Percentiles rank a stretch among this genome's conserved stretches.
Evolutionary conservation across 108 stramenopile species (phyloP).

Genomic region (Stephanodiscus triporus): DNA sequence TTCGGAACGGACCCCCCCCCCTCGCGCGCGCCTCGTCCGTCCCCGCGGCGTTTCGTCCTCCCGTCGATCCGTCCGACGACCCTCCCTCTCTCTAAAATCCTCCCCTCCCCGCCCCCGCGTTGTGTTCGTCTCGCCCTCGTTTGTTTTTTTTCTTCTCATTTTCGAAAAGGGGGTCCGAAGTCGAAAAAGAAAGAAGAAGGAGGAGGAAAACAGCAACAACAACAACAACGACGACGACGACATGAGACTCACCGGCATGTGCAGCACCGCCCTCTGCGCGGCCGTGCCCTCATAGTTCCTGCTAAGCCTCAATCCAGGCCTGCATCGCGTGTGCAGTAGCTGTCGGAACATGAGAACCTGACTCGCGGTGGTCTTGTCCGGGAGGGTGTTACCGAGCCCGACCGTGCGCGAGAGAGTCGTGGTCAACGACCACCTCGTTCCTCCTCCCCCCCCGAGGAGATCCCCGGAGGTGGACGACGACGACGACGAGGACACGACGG

Average conservation of each 20-base stretch:
- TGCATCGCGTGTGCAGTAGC: constrained; percentile 82
- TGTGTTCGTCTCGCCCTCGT: too few relatives aligned
- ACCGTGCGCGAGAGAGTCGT: constrained; percentile 29
- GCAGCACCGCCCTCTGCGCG: constrained; percentile 80
- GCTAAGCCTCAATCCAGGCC: constrained; percentile 75
- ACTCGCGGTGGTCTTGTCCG: constrained; percentile 85
- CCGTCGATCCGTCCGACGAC: too few relatives aligned
- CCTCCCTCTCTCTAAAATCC: too few relatives aligned
- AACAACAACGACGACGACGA: neutral
- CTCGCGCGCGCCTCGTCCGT: too few relatives aligned
- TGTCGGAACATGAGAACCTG: constrained; percentile 91
- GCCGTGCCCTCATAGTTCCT: constrained; percentile 72
- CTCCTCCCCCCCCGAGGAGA: neutral
- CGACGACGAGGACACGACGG: neutral
- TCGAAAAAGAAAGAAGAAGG: too few relatives aligned
- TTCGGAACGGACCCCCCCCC: too few relatives aligned
- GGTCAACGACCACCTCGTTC: constrained; percentile 19
- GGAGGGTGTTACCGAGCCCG: constrained; percentile 68
- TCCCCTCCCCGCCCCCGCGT: too few relatives aligned
- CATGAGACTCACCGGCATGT: constrained; percentile 65
- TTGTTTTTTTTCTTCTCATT: too few relatives aligned
- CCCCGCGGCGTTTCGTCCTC: too few relatives aligned
- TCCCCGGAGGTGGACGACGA: too few relatives aligned
- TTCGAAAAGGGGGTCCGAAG: too few relatives aligned
- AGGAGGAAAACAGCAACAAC: neutral